Conservation (phyloP, 352 stramenopile genomes). For the Globisporangium splendens region DNA sequence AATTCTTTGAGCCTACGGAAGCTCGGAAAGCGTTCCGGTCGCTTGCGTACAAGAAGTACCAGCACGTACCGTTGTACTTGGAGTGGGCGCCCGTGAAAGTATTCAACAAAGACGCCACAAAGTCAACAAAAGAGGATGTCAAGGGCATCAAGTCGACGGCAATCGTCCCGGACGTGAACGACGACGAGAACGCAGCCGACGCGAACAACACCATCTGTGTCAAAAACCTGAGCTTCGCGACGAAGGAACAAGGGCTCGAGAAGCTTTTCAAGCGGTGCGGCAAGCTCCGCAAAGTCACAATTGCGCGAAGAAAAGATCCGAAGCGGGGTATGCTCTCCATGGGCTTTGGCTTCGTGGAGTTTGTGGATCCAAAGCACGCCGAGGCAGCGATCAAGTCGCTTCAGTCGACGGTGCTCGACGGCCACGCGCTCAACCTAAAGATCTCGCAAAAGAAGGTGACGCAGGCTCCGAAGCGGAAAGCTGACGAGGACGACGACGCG, state of each 20-base stretch:
- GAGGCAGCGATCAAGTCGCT: conserved; percentile 78
- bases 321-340: conserved; percentile 91
- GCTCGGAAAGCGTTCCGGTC: conserved; percentile 95
- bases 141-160: conserved; percentile 59
- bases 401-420: conserved; percentile 90
- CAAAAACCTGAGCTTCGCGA: conserved; percentile 99
- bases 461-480: conserved; percentile 36
- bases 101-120: conserved; percentile 31
- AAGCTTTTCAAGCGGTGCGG: conserved; percentile 68
- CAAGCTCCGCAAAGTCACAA: conserved; percentile 82
- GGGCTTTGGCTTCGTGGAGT: conserved; percentile 99
- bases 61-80: conserved; percentile 97
- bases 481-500: conserved; percentile 21
- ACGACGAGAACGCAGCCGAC: conserved; percentile 67
- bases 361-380: conserved; percentile 81
- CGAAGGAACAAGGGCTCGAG: conserved; percentile 86
- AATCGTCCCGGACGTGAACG: conserved; percentile 55
- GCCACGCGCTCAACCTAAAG: conserved; percentile 93
- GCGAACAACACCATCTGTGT: conserved; percentile 93
- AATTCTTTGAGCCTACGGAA: conserved; percentile 94
- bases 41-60: conserved; percentile 98
- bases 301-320: conserved; percentile 81
- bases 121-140: conserved; percentile 15
- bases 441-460: conserved; percentile 89
- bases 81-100: conserved; percentile 95